Evolutionary conservation across 257 asterid species (phyloP).

Genomic region (Echites panduratus): DNA sequence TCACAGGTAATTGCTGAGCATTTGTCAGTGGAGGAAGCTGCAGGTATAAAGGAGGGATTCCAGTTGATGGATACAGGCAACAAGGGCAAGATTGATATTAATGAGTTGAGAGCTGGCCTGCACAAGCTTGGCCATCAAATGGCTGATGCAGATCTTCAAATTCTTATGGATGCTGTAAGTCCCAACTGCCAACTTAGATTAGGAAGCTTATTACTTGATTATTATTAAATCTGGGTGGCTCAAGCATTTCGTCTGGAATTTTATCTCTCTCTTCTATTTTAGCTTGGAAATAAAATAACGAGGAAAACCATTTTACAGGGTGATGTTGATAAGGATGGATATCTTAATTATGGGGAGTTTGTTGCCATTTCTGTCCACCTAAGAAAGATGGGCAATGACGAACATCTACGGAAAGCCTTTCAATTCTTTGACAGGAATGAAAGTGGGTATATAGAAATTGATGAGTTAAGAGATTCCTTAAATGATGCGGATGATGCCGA

Average conservation of each 20-base stretch:
- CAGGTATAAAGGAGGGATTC: constrained; percentile 42
- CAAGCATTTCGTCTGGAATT: neutral
- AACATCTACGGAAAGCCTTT: constrained; percentile 70
- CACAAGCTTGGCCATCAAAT: constrained; percentile 37
- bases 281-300: neutral
- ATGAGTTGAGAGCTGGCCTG: constrained; percentile 39
- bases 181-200: neutral
- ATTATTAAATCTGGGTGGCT: neutral
- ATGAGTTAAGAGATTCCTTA: constrained; percentile 70
- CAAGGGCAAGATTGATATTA: constrained; percentile 39
- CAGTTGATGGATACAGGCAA: constrained; percentile 33
- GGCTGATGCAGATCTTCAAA: constrained; percentile 36
- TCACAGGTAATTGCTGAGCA: constrained; percentile 47
- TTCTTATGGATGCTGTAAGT: constrained; percentile 43
- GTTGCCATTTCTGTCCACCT: constrained; percentile 84
- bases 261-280: neutral
- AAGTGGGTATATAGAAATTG: constrained; percentile 75
- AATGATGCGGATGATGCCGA: constrained; percentile 65
- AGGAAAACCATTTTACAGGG: constrained; percentile 41
- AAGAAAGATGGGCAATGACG: constrained; percentile 66
- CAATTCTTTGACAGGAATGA: constrained; percentile 58
- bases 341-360: constrained; percentile 69
- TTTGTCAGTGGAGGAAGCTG: constrained; percentile 41
- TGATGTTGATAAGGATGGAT: constrained; percentile 78
- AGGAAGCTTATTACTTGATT: neutral